phyloP scores from a whole-genome alignment of 768 basidiomycete genomes.

The Tylopilus intermedius region DNA sequence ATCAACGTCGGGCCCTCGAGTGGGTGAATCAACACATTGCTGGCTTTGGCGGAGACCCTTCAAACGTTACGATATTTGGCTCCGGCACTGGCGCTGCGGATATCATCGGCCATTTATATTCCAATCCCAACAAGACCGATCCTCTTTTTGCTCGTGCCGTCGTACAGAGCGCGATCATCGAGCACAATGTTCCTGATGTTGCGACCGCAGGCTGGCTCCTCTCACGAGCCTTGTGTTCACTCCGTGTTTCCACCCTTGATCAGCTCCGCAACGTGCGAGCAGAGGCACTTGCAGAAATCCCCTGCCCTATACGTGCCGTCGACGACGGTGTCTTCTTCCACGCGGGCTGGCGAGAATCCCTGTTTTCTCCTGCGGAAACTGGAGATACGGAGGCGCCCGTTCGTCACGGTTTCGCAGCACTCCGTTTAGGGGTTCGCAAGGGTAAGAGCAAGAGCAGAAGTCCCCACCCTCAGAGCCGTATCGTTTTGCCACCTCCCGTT shows the following conservation, averaged over 20 bases:
- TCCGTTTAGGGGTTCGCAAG: slow-evolving; percentile 25
- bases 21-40: slow-evolving; percentile 58
- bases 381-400: slow-evolving; percentile 17
- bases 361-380: slow-evolving; percentile 30
- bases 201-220: slow-evolving; percentile 62
- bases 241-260: slow-evolving; percentile 51
- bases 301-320: slow-evolving; percentile 48
- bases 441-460: slow-evolving; percentile 24
- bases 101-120: slow-evolving; percentile 60
- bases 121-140: slow-evolving; percentile 49
- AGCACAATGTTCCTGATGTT: slow-evolving; percentile 57
- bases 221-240: slow-evolving; percentile 54
- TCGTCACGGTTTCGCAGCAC: slow-evolving; percentile 14
- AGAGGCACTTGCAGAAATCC: slow-evolving; percentile 51
- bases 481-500: slow-evolving; percentile 8
- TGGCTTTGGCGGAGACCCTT: slow-evolving; percentile 65
- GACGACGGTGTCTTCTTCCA: slow-evolving; percentile 71
- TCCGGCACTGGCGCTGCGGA: slow-evolving; percentile 45
- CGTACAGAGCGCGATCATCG: slow-evolving; percentile 66
- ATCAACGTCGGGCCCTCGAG: slow-evolving; percentile 60
- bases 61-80: slow-evolving; percentile 40
- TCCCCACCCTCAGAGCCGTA: slow-evolving; percentile 23
- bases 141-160: slow-evolving; percentile 73
- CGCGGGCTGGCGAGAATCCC: slow-evolving; percentile 49
- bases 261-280: slow-evolving; percentile 58